Conservation (phyloP, 1,284 basidiomycete species). For the Uromyces viciae-fabae region DNA sequence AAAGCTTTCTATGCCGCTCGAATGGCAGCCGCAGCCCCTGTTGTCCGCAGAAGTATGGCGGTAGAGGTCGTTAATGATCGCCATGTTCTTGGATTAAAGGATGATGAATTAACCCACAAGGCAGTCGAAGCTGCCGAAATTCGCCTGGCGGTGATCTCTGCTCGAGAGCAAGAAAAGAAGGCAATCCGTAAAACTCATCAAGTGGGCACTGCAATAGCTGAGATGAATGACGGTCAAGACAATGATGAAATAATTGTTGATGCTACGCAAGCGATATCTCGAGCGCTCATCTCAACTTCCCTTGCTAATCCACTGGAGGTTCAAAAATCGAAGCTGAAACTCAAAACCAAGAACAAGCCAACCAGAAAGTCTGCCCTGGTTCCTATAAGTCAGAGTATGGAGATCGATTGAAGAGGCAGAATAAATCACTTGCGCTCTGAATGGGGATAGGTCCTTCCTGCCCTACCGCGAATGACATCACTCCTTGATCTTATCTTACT, state of each 20-base stretch:
- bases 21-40: slow-evolving; percentile 40
- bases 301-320: neutral
- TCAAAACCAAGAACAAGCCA: slow-evolving; percentile 15
- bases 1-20: slow-evolving; percentile 70
- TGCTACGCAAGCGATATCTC: slow-evolving; percentile 28
- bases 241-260: neutral
- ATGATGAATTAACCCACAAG: slow-evolving; percentile 39
- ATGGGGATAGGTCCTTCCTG: neutral
- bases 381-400: slow-evolving; percentile 28
- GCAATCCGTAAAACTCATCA: neutral
- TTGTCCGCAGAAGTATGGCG: slow-evolving; percentile 40
- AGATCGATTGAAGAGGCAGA: neutral
- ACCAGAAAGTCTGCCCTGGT: slow-evolving; percentile 15
- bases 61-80: slow-evolving; percentile 40
- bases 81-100: slow-evolving; percentile 34
- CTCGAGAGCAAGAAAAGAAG: slow-evolving; percentile 27
- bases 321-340: slow-evolving; percentile 24
- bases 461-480: neutral
- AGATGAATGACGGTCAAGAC: slow-evolving; percentile 9
- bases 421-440: neutral
- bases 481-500: too few relatives aligned
- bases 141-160: slow-evolving; percentile 15
- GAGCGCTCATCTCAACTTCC: slow-evolving; percentile 18
- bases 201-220: neutral
- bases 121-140: slow-evolving; percentile 36